Conservation (phyloP, 257 asterid species). For the Apocynum venetum region DNA sequence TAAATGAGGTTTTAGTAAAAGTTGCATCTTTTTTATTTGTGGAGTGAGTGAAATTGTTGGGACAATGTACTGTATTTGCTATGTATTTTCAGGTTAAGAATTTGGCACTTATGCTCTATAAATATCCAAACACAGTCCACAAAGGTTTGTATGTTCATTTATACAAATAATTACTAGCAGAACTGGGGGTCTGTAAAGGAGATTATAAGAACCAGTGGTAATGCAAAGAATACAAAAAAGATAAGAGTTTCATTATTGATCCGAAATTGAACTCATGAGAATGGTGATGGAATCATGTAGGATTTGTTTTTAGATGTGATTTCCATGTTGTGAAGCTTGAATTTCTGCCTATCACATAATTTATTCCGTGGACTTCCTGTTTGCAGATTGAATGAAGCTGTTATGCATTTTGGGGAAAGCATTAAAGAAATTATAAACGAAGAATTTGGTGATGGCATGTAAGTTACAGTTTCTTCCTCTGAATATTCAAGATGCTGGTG, state of each 20-base stretch:
- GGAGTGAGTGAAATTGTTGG: neutral
- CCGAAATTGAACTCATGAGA: neutral
- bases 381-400: constrained; percentile 79
- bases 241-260: neutral
- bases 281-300: neutral
- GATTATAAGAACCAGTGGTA: too few relatives aligned
- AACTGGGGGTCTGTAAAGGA: neutral
- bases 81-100: neutral
- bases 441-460: constrained; percentile 99
- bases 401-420: constrained; percentile 97
- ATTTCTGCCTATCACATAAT: neutral
- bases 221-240: neutral
- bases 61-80: neutral
- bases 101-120: neutral
- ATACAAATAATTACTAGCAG: neutral
- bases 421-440: constrained; percentile 90
- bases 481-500: neutral
- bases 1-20: too few relatives aligned
- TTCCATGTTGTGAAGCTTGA: neutral
- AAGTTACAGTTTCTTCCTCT: constrained; percentile 23
- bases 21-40: too few relatives aligned
- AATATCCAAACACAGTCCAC: neutral
- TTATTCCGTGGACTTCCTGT: constrained; percentile 7
- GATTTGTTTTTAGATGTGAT: neutral
- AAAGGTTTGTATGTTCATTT: neutral